Conservation (phyloP, 768 basidiomycete species). For the Dioszegia hungarica region DNA sequence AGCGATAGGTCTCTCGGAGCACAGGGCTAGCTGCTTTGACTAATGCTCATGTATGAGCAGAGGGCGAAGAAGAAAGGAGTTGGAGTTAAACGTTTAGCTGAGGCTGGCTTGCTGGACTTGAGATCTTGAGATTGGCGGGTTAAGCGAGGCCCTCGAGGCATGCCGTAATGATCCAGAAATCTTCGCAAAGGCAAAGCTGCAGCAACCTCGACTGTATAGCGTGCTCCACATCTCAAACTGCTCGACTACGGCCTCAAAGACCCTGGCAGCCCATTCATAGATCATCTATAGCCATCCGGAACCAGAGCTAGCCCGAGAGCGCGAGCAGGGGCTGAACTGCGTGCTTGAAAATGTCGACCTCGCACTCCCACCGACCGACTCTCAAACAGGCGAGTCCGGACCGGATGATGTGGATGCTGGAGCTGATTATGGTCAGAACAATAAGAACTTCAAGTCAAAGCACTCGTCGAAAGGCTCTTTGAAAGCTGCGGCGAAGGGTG, state of each 20-base stretch:
- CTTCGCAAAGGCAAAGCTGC: conserved; percentile 2
- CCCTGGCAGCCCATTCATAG: no score
- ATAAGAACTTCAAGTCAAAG: conserved; percentile 88
- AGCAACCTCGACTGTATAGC: neutral
- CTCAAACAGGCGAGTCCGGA: conserved; percentile 67
- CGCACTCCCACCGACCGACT: conserved; percentile 74
- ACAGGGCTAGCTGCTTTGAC: no score
- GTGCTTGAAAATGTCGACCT: no score
- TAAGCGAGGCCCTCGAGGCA: conserved; percentile 1
- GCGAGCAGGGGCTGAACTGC: no score
- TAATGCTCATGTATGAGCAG: no score
- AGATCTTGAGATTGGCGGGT: conserved; percentile 14
- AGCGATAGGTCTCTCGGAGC: no score
- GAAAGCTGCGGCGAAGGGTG: conserved; percentile 81
- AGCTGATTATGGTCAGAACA: conserved; percentile 56
- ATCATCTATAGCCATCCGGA: no score
- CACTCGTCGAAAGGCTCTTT: conserved; percentile 79
- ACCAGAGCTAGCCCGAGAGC: neutral
- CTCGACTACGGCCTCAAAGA: no score
- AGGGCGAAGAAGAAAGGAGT: no score
- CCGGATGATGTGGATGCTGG: neutral
- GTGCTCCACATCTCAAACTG: neutral
- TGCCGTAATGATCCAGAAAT: neutral
- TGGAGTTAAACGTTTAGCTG: no score
- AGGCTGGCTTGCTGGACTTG: no score